Conservation (phyloP, 495 filamentous ascomycete genomes). For the Tuber umbilicatum region DNA sequence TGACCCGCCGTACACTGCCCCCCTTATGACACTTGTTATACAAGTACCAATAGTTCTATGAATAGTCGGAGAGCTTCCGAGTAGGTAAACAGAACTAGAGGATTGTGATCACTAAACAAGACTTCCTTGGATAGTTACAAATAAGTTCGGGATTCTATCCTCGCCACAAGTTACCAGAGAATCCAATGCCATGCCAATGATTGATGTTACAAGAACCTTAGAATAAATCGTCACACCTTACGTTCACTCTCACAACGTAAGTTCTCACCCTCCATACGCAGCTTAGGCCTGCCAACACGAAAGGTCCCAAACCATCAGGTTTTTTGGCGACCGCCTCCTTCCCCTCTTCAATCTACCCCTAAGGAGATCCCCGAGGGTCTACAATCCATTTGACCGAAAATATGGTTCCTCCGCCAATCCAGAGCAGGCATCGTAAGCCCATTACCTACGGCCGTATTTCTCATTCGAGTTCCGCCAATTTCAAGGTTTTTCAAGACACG, state of each 20-base stretch:
- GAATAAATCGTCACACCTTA: background rate
- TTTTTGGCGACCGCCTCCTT: background rate
- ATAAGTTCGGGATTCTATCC: background rate
- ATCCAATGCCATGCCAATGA: background rate
- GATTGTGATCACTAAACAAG: background rate
- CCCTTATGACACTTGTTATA: no score
- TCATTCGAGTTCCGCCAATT: slow-evolving; percentile 14
- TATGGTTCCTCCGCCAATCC: background rate
- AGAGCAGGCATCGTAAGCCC: slow-evolving; percentile 13
- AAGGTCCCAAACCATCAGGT: background rate
- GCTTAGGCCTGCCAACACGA: background rate
- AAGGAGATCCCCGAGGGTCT: background rate
- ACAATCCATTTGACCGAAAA: background rate
- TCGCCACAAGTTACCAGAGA: background rate
- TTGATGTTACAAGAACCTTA: background rate
- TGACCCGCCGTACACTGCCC: no score
- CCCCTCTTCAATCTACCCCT: background rate
- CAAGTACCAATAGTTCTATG: background rate
- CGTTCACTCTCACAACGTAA: background rate
- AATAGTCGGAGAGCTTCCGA: background rate
- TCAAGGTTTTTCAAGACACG: slow-evolving; percentile 30
- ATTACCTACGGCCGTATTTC: slow-evolving; percentile 27
- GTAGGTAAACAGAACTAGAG: background rate
- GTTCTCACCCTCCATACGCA: background rate
- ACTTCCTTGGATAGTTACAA: background rate